A percentile compares a stretch with the other conserved stretches of the same genome.
Evolutionary conservation across 2,329 filamentous ascomycete genomes (phyloP).

Genomic region (Colletotrichum scovillei): DNA sequence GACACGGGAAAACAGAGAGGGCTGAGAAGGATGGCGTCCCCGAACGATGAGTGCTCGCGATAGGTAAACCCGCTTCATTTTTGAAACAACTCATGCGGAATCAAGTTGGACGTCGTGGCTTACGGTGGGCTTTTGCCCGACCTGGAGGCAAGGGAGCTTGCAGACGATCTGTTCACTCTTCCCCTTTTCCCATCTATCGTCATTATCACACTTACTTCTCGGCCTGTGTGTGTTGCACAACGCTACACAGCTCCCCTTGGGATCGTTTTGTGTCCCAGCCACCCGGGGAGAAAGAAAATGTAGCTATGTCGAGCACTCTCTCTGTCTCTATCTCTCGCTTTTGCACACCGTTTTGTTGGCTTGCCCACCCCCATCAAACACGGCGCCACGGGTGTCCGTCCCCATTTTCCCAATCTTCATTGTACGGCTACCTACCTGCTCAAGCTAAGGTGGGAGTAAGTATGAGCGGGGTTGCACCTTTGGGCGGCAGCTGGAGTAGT

Average conservation of each 20-base stretch:
- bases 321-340: too few relatives aligned
- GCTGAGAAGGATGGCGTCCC: neutral
- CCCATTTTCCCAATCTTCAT: neutral
- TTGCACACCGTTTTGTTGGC: neutral
- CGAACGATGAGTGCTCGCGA: neutral
- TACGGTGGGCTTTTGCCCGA: neutral
- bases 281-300: neutral
- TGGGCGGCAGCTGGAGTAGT: neutral
- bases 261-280: neutral
- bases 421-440: neutral
- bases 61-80: neutral
- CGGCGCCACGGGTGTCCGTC: too few relatives aligned
- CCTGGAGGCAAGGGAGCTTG: neutral
- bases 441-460: neutral
- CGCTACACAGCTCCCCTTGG: slow-evolving; percentile 2
- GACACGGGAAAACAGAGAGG: neutral
- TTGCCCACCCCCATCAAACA: neutral
- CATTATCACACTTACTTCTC: neutral
- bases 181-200: neutral
- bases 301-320: neutral
- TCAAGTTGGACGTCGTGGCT: neutral
- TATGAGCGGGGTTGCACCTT: neutral
- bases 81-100: neutral
- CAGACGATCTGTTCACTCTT: neutral
- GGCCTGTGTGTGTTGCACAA: neutral